These are phyloP conservation scores for Erodium texanum DNA, from an alignment of 441 rosid genomes.

Conservation along the genomic window DNA sequence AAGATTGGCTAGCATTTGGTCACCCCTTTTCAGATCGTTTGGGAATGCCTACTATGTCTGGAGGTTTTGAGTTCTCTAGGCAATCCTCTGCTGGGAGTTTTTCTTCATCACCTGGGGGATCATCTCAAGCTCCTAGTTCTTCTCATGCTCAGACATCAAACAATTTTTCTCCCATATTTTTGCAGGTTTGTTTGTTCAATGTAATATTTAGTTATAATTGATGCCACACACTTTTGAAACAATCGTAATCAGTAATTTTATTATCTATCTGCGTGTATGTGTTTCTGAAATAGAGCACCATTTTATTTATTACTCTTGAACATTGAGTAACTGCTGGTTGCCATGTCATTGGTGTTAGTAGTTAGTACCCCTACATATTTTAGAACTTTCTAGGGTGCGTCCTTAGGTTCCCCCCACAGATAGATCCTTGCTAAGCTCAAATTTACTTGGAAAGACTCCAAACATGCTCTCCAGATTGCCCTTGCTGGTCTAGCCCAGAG, in stretches of 20 bases:
- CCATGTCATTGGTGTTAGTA: neutral
- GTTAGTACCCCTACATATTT: neutral
- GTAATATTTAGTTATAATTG: neutral
- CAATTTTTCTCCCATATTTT: conserved; percentile 88
- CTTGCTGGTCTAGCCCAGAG: neutral
- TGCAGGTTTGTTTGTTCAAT: conserved; percentile 49
- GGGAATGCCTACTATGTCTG: conserved; percentile 78
- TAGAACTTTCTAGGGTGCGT: neutral
- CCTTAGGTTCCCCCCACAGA: neutral
- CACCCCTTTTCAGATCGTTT: conserved; percentile 95
- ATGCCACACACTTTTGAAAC: neutral
- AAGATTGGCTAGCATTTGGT: conserved; percentile 98
- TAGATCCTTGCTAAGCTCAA: neutral
- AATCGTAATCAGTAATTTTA: neutral
- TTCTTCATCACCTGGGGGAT: conserved; percentile 58
- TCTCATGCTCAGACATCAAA: conserved; percentile 57
- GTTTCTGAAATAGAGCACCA: neutral
- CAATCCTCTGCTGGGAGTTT: conserved; percentile 72
- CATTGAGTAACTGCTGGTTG: conserved; percentile 2
- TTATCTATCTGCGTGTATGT: neutral
- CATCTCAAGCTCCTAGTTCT: conserved; percentile 71
- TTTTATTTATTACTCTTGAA: neutral
- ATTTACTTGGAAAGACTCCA: neutral
- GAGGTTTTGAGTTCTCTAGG: conserved; percentile 60
- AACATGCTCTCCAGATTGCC: neutral